Percentiles rank a stretch among this genome's conserved stretches.
Evolutionary conservation across 495 filamentous ascomycete genomes (phyloP).

Genomic region (Penicillium atrosanguineum): DNA sequence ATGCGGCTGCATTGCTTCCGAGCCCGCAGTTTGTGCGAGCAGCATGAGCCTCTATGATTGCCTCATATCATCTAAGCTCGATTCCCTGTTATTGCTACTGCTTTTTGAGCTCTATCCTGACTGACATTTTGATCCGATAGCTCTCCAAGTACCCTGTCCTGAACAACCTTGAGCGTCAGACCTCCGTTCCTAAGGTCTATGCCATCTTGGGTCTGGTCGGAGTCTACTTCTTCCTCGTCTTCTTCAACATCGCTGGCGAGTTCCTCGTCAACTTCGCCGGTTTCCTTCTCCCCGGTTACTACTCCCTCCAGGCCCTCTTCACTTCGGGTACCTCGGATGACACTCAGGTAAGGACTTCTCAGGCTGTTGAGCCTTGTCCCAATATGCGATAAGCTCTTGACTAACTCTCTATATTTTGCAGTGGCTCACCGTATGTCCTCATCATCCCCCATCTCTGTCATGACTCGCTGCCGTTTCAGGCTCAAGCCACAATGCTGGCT

Average conservation of each 20-base stretch:
- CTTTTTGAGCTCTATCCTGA: conserved; percentile 16
- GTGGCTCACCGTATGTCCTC: conserved; percentile 66
- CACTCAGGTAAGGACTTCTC: conserved; percentile 65
- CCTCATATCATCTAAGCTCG: not conserved
- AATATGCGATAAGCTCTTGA: not conserved
- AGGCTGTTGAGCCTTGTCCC: not conserved
- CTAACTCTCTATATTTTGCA: conserved; percentile 26
- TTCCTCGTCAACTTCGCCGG: conserved; percentile 96
- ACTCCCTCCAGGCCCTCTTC: conserved; percentile 89
- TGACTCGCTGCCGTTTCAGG: conserved; percentile 7
- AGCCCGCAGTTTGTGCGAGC: conserved; percentile 9
- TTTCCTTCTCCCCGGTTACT: conserved; percentile 93
- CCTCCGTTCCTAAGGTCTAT: conserved; percentile 93
- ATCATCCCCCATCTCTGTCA: conserved; percentile 13
- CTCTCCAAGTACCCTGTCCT: conserved; percentile 94
- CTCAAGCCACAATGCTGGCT: conserved; percentile 10
- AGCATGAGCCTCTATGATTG: not conserved
- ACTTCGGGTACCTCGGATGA: conserved; percentile 78
- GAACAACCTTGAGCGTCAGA: conserved; percentile 96
- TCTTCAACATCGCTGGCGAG: conserved; percentile 98
- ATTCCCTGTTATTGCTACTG: not conserved
- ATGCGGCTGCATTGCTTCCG: conserved; percentile 14
- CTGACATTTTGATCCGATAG: conserved; percentile 45
- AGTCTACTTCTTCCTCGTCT: conserved; percentile 96
- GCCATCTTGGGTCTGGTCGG: conserved; percentile 78